A percentile compares a stretch with the other conserved stretches of the same genome.
These are phyloP conservation scores for Blastomyces parvus DNA, from an alignment of 2,329 filamentous ascomycete species.

Conservation along the genomic window DNA sequence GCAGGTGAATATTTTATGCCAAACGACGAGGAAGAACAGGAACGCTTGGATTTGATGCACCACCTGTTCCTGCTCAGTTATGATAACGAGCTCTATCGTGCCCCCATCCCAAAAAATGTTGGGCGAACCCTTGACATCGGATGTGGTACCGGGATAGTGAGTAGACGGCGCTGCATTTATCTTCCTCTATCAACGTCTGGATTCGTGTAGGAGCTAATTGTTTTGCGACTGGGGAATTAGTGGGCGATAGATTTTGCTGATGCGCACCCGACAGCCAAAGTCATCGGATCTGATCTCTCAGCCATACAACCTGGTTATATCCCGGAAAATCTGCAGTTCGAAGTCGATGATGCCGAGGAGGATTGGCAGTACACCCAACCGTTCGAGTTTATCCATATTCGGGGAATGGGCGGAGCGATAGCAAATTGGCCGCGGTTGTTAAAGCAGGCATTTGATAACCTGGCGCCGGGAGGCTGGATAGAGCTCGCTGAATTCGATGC, in stretches of 20 bases:
- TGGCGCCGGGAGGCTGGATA: constrained; percentile 24
- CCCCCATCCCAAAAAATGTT: constrained; percentile 26
- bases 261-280: constrained; percentile 27
- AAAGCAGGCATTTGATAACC: constrained; percentile 19
- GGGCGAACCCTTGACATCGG: constrained; percentile 38
- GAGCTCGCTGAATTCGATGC: constrained; percentile 25
- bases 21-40: constrained; percentile 38
- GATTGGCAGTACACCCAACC: constrained; percentile 31
- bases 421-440: constrained; percentile 22
- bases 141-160: constrained; percentile 39
- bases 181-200: not conserved
- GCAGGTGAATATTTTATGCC: constrained; percentile 35
- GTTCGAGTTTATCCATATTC: constrained; percentile 35
- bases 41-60: constrained; percentile 34
- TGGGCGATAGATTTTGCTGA: constrained; percentile 42
- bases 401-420: constrained; percentile 31
- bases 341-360: constrained; percentile 37
- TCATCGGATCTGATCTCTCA: constrained; percentile 29
- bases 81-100: constrained; percentile 31
- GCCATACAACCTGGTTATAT: constrained; percentile 33
- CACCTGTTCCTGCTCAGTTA: constrained; percentile 30
- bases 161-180: constrained; percentile 8
- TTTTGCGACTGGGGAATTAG: constrained; percentile 6
- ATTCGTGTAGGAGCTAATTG: not conserved
- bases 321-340: constrained; percentile 43